Evolutionary conservation across 192 early-diverging fungal genomes (phyloP).

Genomic region (Coemansia sp.): DNA sequence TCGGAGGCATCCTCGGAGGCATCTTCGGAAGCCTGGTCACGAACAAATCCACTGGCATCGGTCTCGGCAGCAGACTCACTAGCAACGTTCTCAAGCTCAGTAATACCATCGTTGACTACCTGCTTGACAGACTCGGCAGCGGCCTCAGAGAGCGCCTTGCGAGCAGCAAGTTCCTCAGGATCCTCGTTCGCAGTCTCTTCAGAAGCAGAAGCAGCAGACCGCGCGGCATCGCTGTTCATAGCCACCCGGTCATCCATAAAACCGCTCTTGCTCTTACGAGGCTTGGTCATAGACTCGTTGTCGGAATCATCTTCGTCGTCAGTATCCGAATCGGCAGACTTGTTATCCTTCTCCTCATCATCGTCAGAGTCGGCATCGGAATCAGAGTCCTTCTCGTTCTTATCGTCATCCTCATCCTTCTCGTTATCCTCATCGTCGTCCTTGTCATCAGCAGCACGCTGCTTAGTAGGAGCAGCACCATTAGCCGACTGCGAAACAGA

Average conservation of each 20-base stretch:
- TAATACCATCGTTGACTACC: slow-evolving; percentile 14
- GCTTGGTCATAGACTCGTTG: neutral
- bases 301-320: slow-evolving; percentile 6
- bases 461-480: slow-evolving; percentile 1
- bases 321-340: slow-evolving; percentile 11
- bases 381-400: slow-evolving; percentile 7
- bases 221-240: neutral
- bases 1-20: slow-evolving; percentile 11
- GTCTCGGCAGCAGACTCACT: slow-evolving; percentile 11
- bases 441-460: slow-evolving; percentile 10
- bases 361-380: slow-evolving; percentile 4
- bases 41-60: neutral
- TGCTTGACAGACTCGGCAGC: slow-evolving; percentile 40
- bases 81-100: slow-evolving; percentile 25
- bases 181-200: slow-evolving; percentile 11
- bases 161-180: slow-evolving; percentile 18
- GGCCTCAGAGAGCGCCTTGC: slow-evolving; percentile 38
- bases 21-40: slow-evolving; percentile 5
- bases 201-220: neutral
- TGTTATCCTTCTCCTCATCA: neutral
- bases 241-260: neutral
- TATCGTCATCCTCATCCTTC: slow-evolving; percentile 9
- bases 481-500: no score
- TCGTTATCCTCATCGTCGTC: slow-evolving; percentile 7
- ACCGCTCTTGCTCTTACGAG: slow-evolving; percentile 11